Evolutionary conservation across 2,329 filamentous ascomycete genomes (phyloP).

Genomic region (Apiospora pterosperma): DNA sequence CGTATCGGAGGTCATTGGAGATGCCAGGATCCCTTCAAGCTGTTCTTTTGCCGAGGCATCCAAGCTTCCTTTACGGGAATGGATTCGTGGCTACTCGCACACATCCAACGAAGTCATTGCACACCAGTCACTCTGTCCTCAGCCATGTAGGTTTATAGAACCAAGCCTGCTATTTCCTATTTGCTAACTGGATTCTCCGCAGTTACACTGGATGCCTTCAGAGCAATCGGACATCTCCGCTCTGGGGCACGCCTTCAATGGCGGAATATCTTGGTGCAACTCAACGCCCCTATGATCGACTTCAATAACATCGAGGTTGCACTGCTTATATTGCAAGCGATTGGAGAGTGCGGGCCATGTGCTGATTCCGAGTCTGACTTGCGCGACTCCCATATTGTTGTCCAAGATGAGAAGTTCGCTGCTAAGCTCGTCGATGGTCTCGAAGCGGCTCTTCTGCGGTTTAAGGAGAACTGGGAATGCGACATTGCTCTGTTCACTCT

Average conservation of each 20-base stretch:
- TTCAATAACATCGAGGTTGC: slow-evolving; percentile 5
- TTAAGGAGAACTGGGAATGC: slow-evolving; percentile 9
- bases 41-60: slow-evolving; percentile 6
- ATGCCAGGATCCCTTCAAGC: background rate
- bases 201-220: slow-evolving; percentile 6
- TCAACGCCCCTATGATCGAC: slow-evolving; percentile 3
- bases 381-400: slow-evolving; percentile 1
- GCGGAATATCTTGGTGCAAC: slow-evolving; percentile 6
- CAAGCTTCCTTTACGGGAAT: background rate
- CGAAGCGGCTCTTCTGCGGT: background rate
- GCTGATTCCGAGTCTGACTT: background rate
- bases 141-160: background rate
- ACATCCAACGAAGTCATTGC: slow-evolving; percentile 8
- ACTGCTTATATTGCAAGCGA: background rate
- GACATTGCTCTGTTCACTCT: slow-evolving; percentile 3
- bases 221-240: slow-evolving; percentile 7
- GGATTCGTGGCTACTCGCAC: slow-evolving; percentile 5
- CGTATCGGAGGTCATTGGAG: background rate
- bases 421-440: background rate
- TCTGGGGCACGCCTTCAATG: slow-evolving; percentile 8
- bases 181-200: background rate
- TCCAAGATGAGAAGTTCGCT: background rate
- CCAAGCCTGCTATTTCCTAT: background rate
- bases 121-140: background rate
- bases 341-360: background rate